phyloP scores from a whole-genome alignment of 169 alveolate species.

The Eimeria maxima region DNA sequence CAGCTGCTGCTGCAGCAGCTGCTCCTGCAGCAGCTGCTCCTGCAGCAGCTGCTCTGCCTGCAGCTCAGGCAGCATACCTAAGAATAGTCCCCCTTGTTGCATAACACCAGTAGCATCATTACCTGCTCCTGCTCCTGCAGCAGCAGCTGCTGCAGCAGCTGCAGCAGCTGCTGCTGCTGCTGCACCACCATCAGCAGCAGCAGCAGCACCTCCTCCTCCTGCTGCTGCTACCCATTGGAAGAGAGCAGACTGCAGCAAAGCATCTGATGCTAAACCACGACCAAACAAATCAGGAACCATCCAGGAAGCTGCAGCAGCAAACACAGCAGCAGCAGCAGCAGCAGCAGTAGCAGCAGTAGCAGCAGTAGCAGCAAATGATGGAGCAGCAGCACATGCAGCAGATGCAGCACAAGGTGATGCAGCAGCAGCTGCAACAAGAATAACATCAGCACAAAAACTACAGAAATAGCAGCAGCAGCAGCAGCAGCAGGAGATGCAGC shows the following conservation, averaged over 20 bases:
- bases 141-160: constrained; percentile 28
- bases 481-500: background rate
- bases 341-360: background rate
- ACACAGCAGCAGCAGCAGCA: background rate
- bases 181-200: background rate
- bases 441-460: background rate
- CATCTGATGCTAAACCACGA: background rate
- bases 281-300: background rate
- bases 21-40: constrained; percentile 59
- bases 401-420: background rate
- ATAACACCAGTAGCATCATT: background rate
- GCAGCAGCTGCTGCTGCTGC: background rate
- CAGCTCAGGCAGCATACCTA: constrained; percentile 20
- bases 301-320: constrained; percentile 5
- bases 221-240: constrained; percentile 26
- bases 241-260: constrained; percentile 5
- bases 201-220: too few relatives aligned
- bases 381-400: background rate
- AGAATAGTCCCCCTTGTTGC: background rate
- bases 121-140: constrained; percentile 19
- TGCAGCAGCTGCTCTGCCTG: constrained; percentile 44
- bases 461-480: background rate
- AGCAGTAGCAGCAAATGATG: background rate
- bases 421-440: background rate
- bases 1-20: constrained; percentile 49